Percentiles rank a stretch among this genome's conserved stretches.
Evolutionary conservation across 1,284 basidiomycete species (phyloP).

Genomic region (Schizophyllum commune): DNA sequence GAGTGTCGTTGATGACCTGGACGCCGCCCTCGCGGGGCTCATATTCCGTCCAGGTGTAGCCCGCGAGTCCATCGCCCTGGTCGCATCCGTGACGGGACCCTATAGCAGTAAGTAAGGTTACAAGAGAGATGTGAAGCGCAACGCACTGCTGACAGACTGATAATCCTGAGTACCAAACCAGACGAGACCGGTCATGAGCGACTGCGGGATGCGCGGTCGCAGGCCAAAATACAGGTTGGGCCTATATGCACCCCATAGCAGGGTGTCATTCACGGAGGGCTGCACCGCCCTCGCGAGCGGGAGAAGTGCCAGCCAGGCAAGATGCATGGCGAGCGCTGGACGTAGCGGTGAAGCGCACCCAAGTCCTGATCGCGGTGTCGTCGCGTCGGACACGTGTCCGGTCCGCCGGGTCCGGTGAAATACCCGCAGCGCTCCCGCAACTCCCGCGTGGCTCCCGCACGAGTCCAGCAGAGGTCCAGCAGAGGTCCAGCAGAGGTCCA

Average conservation of each 20-base stretch:
- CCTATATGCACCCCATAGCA: constrained; percentile 89
- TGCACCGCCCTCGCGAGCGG: not conserved
- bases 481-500: no score
- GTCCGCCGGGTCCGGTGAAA: not conserved
- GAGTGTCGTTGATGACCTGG: constrained; percentile 74
- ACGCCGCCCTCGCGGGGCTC: constrained; percentile 81
- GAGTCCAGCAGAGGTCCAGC: no score
- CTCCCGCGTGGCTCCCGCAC: no score
- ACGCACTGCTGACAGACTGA: constrained; percentile 57
- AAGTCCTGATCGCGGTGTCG: not conserved
- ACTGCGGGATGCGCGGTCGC: constrained; percentile 76
- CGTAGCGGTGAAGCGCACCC: not conserved
- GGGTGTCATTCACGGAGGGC: constrained; percentile 39
- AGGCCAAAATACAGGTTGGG: constrained; percentile 93
- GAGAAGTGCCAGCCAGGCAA: not conserved
- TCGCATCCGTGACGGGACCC: constrained; percentile 86
- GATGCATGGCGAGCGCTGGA: not conserved
- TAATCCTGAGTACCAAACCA: constrained; percentile 88
- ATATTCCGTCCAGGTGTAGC: constrained; percentile 85
- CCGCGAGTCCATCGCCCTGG: constrained; percentile 73
- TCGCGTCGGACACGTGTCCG: not conserved
- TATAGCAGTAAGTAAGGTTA: constrained; percentile 23
- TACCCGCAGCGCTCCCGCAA: not conserved
- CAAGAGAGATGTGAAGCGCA: constrained; percentile 8
- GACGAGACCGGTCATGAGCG: constrained; percentile 84